Percentiles rank a stretch among this genome's conserved stretches.
Evolutionary conservation across 805 yeast genomes (phyloP).

Genomic region (Wickerhamomyces xylosicus): DNA sequence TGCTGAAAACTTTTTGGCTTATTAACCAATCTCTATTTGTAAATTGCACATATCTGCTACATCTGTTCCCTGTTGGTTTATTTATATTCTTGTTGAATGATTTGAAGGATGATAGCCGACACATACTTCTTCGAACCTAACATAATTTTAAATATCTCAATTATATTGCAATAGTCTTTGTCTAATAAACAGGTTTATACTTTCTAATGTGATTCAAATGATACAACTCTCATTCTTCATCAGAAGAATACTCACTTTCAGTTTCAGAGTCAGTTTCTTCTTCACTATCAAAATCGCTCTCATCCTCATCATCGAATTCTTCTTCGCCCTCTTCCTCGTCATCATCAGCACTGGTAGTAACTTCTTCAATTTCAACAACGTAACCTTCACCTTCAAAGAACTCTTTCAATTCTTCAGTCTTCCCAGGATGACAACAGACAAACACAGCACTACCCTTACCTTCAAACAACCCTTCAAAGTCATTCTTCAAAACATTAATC

Average conservation of each 20-base stretch:
- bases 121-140: too few species aligned
- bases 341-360: slow-evolving; percentile 17
- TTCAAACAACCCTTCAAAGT: slow-evolving; percentile 58
- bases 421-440: slow-evolving; percentile 64
- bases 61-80: too few species aligned
- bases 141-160: too few species aligned
- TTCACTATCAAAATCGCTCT: slow-evolving; percentile 12
- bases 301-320: slow-evolving; percentile 15
- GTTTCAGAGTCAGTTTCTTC: slow-evolving; percentile 2
- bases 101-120: too few species aligned
- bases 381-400: slow-evolving; percentile 50
- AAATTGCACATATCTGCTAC: too few species aligned
- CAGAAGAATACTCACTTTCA: slow-evolving; percentile 4
- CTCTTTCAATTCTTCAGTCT: slow-evolving; percentile 32
- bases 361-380: slow-evolving; percentile 44
- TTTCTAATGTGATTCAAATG: too few species aligned
- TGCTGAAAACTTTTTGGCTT: too few species aligned
- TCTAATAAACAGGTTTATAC: too few species aligned
- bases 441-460: slow-evolving; percentile 48
- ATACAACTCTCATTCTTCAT: slow-evolving; percentile 1
- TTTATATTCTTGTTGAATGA: too few species aligned
- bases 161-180: too few species aligned
- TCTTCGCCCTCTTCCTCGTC: slow-evolving; percentile 9
- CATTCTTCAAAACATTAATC: slow-evolving; percentile 38
- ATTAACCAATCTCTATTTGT: too few species aligned